Conservation (phyloP, 176 grass and related monocot species). For the Ensete ventricosum region DNA sequence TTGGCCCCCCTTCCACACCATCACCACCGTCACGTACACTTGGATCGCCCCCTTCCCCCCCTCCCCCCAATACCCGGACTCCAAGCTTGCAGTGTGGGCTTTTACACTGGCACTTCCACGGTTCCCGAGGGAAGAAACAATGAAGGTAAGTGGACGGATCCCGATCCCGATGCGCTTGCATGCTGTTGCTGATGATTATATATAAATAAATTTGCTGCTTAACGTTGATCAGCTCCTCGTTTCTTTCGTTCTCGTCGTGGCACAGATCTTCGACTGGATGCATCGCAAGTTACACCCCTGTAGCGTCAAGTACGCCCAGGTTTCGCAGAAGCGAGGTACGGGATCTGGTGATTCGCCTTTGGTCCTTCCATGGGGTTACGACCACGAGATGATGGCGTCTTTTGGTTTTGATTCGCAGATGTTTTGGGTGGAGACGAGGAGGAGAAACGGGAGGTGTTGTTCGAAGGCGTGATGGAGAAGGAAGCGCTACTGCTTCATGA, state of each 20-base stretch:
- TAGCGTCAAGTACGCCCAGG: constrained; percentile 43
- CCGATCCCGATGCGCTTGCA: too few relatives aligned
- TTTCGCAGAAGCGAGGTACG: constrained; percentile 44
- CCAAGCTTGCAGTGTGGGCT: too few relatives aligned
- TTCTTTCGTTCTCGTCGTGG: too few relatives aligned
- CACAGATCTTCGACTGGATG: constrained; percentile 71
- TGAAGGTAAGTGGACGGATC: background rate
- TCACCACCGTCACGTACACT: too few relatives aligned
- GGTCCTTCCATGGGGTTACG: background rate
- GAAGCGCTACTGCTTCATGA: constrained; percentile 83
- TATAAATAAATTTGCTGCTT: background rate
- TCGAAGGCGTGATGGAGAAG: constrained; percentile 35
- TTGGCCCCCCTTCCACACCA: too few relatives aligned
- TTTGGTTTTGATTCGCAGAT: background rate
- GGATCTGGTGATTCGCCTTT: background rate
- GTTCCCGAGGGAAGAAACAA: background rate
- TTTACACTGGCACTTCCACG: background rate
- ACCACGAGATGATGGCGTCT: background rate
- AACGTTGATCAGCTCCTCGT: background rate
- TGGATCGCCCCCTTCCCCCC: too few relatives aligned
- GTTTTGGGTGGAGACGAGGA: background rate
- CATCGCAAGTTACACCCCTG: constrained; percentile 55
- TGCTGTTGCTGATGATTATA: background rate
- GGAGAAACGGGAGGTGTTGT: constrained; percentile 27
- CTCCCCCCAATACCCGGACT: too few relatives aligned